Evolutionary conservation across 2,329 filamentous ascomycete species (phyloP), one percentile per base, ranked within the genome.

Genomic region (Penicillium sp.): DNA sequence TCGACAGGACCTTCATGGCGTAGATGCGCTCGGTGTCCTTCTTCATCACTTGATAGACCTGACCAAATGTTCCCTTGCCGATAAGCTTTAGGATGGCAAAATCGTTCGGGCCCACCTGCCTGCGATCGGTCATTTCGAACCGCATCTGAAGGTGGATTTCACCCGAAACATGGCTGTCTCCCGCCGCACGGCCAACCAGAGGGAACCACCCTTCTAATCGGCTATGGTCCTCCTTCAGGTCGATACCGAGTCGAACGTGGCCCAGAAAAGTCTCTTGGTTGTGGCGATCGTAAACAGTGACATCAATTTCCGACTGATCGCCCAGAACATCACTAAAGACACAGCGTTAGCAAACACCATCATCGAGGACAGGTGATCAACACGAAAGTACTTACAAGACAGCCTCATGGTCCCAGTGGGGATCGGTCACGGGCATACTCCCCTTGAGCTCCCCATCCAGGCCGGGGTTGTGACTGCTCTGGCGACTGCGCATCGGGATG

Each of bases 1-100:
- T 98, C 44, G 93, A 96, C 28, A 98, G 77, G 1, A 98, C 92
- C 72, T 98, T 98, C 93, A 98, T 98, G 54, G 93, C 93, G 66
- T 98, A 98, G 53, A 98, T 96, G 39, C 93, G 86, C 63, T 85
- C 84, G 0, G 92, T 96, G 68, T 98, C 93, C 77, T 89, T 93
- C 81, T 98, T 98, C 62, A 89, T 86, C 6, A 98, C 93, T 69
- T 98, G 93, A 68, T 97, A 98, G 2, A 98, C 93, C 70, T 98
- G 93, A 1, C 93, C 93, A 67, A 98, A 98, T 0, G 93, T 98
- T 47, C 93, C 93, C 73, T 97, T 97, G 55, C 93, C 93, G 58
- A 98, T 97, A 49, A 98, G 82, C 69, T 95, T 93, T 54, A 98
- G 75, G 45, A 98, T 95, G 61, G 95, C 86, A 71, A 98, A 98